These are phyloP conservation scores for Monosporascus sp. DNA, from an alignment of 2,329 filamentous ascomycete species.

Conservation along the genomic window DNA sequence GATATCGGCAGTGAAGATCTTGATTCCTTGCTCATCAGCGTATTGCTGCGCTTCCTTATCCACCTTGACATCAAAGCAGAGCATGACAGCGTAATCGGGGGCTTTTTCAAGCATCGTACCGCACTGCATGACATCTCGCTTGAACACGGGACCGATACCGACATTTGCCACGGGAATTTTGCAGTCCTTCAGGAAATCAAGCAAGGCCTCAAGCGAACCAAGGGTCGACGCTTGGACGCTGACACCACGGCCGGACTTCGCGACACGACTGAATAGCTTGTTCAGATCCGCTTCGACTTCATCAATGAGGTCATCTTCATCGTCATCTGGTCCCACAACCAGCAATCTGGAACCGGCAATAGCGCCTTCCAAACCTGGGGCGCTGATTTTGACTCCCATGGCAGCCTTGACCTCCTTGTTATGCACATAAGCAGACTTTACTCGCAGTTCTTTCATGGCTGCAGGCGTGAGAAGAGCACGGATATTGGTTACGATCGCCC, in stretches of 20 bases:
- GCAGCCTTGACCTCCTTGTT: conserved; percentile 99
- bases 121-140: conserved; percentile 93
- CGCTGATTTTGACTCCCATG: conserved; percentile 97
- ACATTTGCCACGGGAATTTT: conserved; percentile 99
- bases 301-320: conserved; percentile 93
- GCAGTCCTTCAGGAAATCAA: conserved; percentile 91
- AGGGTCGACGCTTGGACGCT: conserved; percentile 96
- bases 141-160: conserved; percentile 94
- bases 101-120: conserved; percentile 95
- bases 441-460: conserved; percentile 84
- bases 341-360: conserved; percentile 94
- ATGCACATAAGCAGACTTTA: conserved; percentile 95
- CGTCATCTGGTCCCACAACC: conserved; percentile 89
- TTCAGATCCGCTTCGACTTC: conserved; percentile 95
- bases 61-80: conserved; percentile 99
- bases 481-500: conserved; percentile 91
- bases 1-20: conserved; percentile 97
- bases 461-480: conserved; percentile 90
- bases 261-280: conserved; percentile 83
- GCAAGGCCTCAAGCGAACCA: conserved; percentile 88
- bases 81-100: conserved; percentile 95
- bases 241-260: conserved; percentile 88
- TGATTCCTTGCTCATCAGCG: conserved; percentile 90
- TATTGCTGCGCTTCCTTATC: conserved; percentile 92
- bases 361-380: conserved; percentile 89